Evolutionary conservation across 2,329 filamentous ascomycete species (phyloP).

Genomic region (Calonectria naviculata): DNA sequence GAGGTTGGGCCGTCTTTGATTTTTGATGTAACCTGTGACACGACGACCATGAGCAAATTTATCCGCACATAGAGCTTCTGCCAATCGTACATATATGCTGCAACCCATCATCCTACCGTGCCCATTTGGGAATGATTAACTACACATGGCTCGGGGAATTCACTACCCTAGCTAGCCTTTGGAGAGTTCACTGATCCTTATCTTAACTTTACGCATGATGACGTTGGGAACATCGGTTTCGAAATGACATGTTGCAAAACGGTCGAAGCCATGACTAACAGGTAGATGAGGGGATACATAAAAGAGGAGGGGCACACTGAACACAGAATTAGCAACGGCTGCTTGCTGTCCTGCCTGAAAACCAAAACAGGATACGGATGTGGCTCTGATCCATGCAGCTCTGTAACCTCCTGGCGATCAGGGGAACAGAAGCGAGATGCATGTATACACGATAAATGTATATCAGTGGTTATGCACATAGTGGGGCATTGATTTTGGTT

Average conservation of each 20-base stretch:
- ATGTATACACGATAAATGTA: background rate
- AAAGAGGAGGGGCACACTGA: background rate
- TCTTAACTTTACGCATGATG: background rate
- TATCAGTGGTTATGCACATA: constrained; percentile 3
- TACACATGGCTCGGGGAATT: background rate
- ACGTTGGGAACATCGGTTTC: background rate
- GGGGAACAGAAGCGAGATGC: background rate
- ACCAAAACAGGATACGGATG: background rate
- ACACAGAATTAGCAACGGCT: background rate
- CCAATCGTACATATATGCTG: background rate
- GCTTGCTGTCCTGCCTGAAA: background rate
- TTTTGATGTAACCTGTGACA: background rate
- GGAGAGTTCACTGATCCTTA: background rate
- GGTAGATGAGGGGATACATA: background rate
- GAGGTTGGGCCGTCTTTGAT: background rate
- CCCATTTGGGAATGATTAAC: background rate
- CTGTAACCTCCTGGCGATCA: background rate
- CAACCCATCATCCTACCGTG: background rate
- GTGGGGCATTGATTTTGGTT: background rate
- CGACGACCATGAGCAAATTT: background rate
- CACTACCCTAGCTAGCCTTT: background rate
- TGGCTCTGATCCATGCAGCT: background rate
- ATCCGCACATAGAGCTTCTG: background rate
- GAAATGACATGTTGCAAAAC: background rate
- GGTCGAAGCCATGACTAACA: background rate